phyloP scores from a whole-genome alignment of 345 rosid species.

The Lepidium didymum region DNA sequence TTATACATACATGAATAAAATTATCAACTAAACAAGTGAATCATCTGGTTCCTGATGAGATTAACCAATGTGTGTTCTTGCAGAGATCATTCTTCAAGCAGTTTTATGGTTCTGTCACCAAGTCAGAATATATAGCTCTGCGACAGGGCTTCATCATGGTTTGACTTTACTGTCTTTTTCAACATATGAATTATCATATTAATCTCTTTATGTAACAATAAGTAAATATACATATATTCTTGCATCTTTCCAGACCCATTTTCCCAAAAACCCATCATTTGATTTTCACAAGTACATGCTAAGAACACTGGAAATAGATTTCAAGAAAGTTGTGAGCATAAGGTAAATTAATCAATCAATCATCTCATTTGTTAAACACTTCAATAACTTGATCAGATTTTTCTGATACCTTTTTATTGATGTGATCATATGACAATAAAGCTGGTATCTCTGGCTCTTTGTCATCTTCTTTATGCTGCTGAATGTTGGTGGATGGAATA shows the following conservation, averaged over 20 bases:
- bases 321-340: conserved; percentile 66
- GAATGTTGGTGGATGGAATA: conserved; percentile 82
- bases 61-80: background rate
- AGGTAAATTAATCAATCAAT: conserved; percentile 34
- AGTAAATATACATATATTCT: background rate
- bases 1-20: background rate
- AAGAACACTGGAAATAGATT: conserved; percentile 55
- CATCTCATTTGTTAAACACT: background rate
- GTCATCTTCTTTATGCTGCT: conserved; percentile 69
- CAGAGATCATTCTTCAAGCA: conserved; percentile 87
- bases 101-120: conserved; percentile 68
- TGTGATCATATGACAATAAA: conserved; percentile 11
- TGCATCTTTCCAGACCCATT: conserved; percentile 38
- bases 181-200: background rate
- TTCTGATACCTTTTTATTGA: conserved; percentile 2
- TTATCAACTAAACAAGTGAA: background rate
- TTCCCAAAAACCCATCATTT: conserved; percentile 25
- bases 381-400: background rate
- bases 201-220: background rate
- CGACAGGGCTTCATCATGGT: conserved; percentile 75
- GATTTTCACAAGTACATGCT: conserved; percentile 66
- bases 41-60: background rate
- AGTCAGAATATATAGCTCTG: conserved; percentile 64
- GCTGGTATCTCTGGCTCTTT: conserved; percentile 91
- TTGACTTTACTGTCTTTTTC: background rate